Evolutionary conservation across 2,329 filamentous ascomycete species (phyloP).

Genomic region (Coniochaeta sp.): DNA sequence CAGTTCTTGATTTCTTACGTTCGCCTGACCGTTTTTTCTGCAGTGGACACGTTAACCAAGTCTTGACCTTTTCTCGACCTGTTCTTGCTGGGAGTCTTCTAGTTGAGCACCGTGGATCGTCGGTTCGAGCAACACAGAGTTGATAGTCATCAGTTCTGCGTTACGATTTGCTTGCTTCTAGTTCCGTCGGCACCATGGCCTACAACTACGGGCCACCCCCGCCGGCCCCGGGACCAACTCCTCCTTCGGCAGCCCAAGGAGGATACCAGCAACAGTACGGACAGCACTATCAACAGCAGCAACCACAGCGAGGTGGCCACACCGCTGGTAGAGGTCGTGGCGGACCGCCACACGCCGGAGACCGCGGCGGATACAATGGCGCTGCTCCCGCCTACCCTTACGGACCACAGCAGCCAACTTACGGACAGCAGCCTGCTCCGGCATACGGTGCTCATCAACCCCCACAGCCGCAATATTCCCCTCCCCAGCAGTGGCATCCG

Average conservation of each 20-base stretch:
- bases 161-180: background rate
- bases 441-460: slow-evolving; percentile 25
- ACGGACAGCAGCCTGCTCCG: slow-evolving; percentile 19
- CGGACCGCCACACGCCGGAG: slow-evolving; percentile 28
- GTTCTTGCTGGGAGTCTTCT: background rate
- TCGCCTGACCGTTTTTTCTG: background rate
- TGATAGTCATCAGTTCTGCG: background rate
- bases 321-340: slow-evolving; percentile 32
- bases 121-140: background rate
- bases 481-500: slow-evolving; percentile 32
- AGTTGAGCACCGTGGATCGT: background rate
- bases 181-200: slow-evolving; percentile 29
- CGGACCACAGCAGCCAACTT: slow-evolving; percentile 23
- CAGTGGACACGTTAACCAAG: background rate
- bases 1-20: background rate
- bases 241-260: slow-evolving; percentile 20
- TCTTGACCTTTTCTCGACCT: background rate
- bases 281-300: slow-evolving; percentile 29
- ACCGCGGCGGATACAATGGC: slow-evolving; percentile 34
- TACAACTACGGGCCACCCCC: slow-evolving; percentile 51
- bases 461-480: slow-evolving; percentile 28
- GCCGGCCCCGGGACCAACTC: slow-evolving; percentile 31
- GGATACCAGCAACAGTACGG: slow-evolving; percentile 33
- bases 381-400: slow-evolving; percentile 36
- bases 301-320: slow-evolving; percentile 23